A percentile compares a stretch with the other conserved stretches of the same genome.
These are phyloP conservation scores for Clarireedia monteithiana DNA, from an alignment of 2,329 filamentous ascomycete species.

Conservation along the genomic window DNA sequence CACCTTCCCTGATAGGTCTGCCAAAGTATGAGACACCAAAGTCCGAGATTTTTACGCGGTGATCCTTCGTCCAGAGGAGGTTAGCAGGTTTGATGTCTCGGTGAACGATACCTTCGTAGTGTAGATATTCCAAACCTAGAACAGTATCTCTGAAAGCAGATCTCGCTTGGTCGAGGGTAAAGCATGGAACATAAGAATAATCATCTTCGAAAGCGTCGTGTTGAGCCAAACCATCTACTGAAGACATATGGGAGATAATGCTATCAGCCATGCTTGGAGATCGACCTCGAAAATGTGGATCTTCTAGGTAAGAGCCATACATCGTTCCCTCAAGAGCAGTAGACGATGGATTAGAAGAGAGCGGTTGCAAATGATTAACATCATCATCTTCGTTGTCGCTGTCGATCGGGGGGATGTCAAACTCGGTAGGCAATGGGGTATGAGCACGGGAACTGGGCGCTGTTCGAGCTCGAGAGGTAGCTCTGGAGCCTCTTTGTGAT, in stretches of 20 bases:
- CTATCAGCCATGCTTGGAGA: constrained; percentile 78
- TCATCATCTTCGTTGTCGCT: constrained; percentile 48
- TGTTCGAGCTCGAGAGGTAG: constrained; percentile 20
- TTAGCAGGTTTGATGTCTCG: constrained; percentile 87
- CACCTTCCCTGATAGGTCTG: constrained; percentile 74
- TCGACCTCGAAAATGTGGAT: constrained; percentile 52
- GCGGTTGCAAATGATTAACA: constrained; percentile 44
- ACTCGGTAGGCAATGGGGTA: constrained; percentile 28
- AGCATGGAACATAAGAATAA: constrained; percentile 86
- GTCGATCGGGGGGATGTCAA: constrained; percentile 30
- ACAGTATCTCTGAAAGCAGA: constrained; percentile 88
- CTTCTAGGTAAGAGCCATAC: constrained; percentile 61
- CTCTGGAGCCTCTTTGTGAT: constrained; percentile 12
- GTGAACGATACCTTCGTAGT: constrained; percentile 79
- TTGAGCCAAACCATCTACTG: constrained; percentile 48
- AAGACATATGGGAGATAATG: constrained; percentile 62
- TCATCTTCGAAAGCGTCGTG: constrained; percentile 74
- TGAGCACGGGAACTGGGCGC: constrained; percentile 27
- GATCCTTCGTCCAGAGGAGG: constrained; percentile 75
- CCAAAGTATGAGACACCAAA: constrained; percentile 98
- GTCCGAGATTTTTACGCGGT: constrained; percentile 94
- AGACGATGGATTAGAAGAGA: constrained; percentile 35
- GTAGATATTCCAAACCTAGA: constrained; percentile 85
- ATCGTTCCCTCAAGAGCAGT: constrained; percentile 68
- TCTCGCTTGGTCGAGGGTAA: constrained; percentile 77